Evolutionary conservation across 257 asterid genomes (phyloP).

Genomic region (Ajuga chamaepitys): DNA sequence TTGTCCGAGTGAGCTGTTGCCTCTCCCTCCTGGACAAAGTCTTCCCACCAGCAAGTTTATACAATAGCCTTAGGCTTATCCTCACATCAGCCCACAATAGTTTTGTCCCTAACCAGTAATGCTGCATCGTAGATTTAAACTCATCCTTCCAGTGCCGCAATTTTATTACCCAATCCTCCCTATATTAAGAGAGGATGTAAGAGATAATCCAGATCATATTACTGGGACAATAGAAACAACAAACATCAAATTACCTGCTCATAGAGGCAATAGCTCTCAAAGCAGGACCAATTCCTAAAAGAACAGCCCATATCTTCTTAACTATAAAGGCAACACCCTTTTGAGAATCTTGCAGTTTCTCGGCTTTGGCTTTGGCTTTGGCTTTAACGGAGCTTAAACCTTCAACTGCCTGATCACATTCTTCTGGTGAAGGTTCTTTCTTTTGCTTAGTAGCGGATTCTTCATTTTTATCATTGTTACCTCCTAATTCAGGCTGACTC

Average conservation of each 20-base stretch:
- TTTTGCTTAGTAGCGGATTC: constrained; percentile 51
- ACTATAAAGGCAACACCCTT: constrained; percentile 45
- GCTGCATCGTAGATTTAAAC: constrained; percentile 80
- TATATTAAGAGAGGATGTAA: constrained; percentile 24
- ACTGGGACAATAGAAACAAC: constrained; percentile 15
- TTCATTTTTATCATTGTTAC: constrained; percentile 44
- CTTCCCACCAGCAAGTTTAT: constrained; percentile 87
- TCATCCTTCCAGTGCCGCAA: constrained; percentile 64
- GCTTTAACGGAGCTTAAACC: constrained; percentile 88
- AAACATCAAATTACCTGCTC: constrained; percentile 63
- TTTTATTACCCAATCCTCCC: constrained; percentile 87
- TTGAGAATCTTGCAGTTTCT: constrained; percentile 74
- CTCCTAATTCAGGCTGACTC: constrained; percentile 48
- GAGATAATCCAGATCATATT: constrained; percentile 4
- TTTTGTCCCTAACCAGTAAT: constrained; percentile 91
- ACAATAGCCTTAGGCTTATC: constrained; percentile 73
- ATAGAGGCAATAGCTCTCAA: constrained; percentile 80
- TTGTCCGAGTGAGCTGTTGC: constrained; percentile 92
- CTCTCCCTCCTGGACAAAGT: constrained; percentile 91
- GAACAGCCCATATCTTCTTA: constrained; percentile 66
- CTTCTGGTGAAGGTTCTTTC: constrained; percentile 96
- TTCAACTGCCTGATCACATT: constrained; percentile 96
- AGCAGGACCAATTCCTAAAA: constrained; percentile 96
- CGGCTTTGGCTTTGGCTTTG: constrained; percentile 77
- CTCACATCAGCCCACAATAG: constrained; percentile 93